Evolutionary conservation across 352 stramenopile species (phyloP).

Genomic region (Salisapilia sapeloensis): DNA sequence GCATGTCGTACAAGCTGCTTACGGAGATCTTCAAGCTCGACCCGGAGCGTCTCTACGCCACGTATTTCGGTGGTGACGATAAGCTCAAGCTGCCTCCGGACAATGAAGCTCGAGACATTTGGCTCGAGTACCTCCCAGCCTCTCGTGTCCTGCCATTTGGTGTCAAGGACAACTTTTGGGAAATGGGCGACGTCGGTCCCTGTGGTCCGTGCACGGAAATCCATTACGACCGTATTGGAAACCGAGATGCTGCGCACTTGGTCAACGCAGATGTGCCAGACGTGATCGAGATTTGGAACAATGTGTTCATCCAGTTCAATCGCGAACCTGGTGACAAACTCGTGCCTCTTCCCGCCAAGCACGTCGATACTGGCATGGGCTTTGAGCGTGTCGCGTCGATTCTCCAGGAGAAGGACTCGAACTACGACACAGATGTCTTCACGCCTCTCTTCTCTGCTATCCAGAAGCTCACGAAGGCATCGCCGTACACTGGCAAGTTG

Average conservation of each 20-base stretch:
- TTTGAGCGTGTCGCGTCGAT: conserved; percentile 91
- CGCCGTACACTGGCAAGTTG: conserved; percentile 67
- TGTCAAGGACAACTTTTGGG: conserved; percentile 99
- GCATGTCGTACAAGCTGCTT: conserved; percentile 93
- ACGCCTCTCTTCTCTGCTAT: conserved; percentile 91
- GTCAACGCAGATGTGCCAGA: conserved; percentile 97
- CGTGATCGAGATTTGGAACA: conserved; percentile 99
- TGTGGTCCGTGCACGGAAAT: conserved; percentile 99
- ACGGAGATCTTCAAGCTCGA: conserved; percentile 93
- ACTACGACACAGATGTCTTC: conserved; percentile 99
- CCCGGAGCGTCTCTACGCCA: conserved; percentile 90
- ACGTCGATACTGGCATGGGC: conserved; percentile 99
- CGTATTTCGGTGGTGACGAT: conserved; percentile 97
- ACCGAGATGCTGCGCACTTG: conserved; percentile 80
- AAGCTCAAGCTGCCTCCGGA: conserved; percentile 61
- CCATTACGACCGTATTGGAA: conserved; percentile 97
- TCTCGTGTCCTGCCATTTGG: conserved; percentile 87
- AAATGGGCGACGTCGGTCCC: conserved; percentile 98
- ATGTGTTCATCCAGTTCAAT: conserved; percentile 99
- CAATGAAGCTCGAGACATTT: conserved; percentile 86
- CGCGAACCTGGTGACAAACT: conserved; percentile 83
- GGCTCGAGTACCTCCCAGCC: conserved; percentile 73
- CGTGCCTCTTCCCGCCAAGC: conserved; percentile 84
- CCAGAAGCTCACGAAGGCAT: conserved; percentile 57
- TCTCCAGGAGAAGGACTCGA: conserved; percentile 86